A percentile compares a stretch with the other conserved stretches of the same genome.
Conservation (phyloP, 306 rosid genomes). For the Gleditsia sinensis region DNA sequence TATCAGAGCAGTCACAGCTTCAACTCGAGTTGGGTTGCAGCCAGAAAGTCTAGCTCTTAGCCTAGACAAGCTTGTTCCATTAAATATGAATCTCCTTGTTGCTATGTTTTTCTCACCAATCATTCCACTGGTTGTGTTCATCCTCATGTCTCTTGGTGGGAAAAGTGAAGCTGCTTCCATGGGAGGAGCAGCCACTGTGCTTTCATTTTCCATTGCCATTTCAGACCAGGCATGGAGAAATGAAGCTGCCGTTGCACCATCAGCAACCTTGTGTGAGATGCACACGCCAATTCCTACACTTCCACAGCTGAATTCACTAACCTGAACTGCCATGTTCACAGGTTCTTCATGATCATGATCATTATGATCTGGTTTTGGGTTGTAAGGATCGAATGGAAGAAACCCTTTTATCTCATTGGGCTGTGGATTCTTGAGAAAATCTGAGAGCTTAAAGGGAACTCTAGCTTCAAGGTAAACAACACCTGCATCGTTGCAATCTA, state of each 20-base stretch:
- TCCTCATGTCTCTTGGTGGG: background rate
- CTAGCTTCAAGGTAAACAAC: slow-evolving; percentile 17
- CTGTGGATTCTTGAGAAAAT: background rate
- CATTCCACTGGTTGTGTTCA: background rate
- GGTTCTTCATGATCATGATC: background rate
- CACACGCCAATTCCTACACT: slow-evolving; percentile 27
- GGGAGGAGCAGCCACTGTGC: background rate
- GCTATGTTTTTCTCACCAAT: background rate
- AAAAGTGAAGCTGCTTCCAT: background rate
- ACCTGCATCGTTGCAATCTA: slow-evolving; percentile 37
- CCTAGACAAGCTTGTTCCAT: background rate
- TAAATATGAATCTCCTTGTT: background rate
- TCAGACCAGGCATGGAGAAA: slow-evolving; percentile 28
- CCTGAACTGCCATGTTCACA: background rate
- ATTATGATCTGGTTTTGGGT: background rate
- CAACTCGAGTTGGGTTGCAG: slow-evolving; percentile 17
- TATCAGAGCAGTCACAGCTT: slow-evolving; percentile 26
- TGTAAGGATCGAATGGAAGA: slow-evolving; percentile 25
- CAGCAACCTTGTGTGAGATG: slow-evolving; percentile 32
- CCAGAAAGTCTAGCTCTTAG: background rate
- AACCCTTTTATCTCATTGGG: background rate
- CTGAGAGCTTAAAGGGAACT: background rate
- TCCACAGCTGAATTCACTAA: slow-evolving; percentile 29
- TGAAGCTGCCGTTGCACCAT: background rate
- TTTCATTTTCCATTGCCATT: background rate